phyloP scores from a whole-genome alignment of 1,284 basidiomycete genomes.

The Ganoderma multipileum region DNA sequence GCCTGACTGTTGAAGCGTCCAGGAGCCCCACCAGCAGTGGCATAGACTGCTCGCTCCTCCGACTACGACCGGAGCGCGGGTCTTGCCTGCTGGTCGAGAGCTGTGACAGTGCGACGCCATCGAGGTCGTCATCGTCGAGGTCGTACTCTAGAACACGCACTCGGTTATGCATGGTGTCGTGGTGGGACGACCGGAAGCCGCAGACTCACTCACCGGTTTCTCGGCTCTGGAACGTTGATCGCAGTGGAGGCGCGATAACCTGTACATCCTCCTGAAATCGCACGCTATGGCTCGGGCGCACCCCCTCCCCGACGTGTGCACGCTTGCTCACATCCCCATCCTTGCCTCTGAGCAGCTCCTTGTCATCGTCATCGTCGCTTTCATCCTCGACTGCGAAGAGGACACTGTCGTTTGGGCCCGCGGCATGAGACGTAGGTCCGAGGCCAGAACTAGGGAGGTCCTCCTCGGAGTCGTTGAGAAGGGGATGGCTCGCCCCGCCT shows the following conservation, averaged over 20 bases:
- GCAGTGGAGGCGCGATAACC: constrained; percentile 68
- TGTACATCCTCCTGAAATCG: constrained; percentile 73
- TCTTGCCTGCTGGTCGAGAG: constrained; percentile 42
- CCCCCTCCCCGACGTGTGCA: constrained; percentile 17
- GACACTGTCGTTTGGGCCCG: constrained; percentile 29
- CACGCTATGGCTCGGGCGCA: constrained; percentile 46
- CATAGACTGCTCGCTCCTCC: constrained; percentile 60
- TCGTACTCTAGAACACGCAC: constrained; percentile 65
- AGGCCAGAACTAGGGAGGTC: constrained; percentile 36
- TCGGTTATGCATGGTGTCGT: constrained; percentile 4
- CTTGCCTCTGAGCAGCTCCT: constrained; percentile 34
- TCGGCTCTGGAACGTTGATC: constrained; percentile 74
- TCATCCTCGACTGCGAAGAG: constrained; percentile 41
- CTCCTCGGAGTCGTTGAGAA: constrained; percentile 54
- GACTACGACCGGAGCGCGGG: constrained; percentile 42
- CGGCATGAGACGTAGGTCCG: constrained; percentile 6
- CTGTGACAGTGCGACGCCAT: constrained; percentile 57
- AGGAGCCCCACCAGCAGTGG: constrained; percentile 80
- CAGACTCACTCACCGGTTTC: constrained; percentile 72
- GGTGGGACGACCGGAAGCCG: background rate
- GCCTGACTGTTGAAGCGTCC: constrained; percentile 63
- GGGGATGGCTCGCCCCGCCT: constrained; percentile 57
- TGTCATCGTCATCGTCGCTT: constrained; percentile 39
- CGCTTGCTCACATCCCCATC: constrained; percentile 8
- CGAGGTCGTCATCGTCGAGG: constrained; percentile 77